phyloP scores from a whole-genome alignment of 805 yeast genomes.

The Candida stauntonica region DNA sequence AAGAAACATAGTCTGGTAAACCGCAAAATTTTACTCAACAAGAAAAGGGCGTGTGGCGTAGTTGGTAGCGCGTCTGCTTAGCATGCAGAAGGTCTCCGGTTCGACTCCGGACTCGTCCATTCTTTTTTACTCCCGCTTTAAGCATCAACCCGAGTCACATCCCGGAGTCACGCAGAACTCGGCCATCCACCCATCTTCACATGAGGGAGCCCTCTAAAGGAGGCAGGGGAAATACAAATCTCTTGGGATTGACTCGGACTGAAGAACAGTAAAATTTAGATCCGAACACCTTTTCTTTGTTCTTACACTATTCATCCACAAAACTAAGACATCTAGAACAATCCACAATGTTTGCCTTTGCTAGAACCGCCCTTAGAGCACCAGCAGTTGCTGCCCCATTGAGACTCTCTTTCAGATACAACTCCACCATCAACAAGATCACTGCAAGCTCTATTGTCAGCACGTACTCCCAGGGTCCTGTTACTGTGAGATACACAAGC shows the following conservation, averaged over 20 bases:
- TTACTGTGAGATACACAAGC: slow-evolving; percentile 59
- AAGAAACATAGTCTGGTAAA: not conserved
- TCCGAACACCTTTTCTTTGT: no score
- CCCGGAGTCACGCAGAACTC: not conserved
- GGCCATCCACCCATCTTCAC: no score
- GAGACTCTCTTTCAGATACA: slow-evolving; percentile 23
- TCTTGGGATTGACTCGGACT: no score
- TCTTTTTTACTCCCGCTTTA: slow-evolving; percentile 24
- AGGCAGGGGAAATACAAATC: no score
- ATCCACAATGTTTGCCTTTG: slow-evolving; percentile 16
- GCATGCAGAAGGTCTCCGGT: slow-evolving; percentile 79
- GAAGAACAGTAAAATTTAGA: no score
- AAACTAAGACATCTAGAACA: no score
- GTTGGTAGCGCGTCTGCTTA: slow-evolving; percentile 81
- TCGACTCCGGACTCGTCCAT: slow-evolving; percentile 75
- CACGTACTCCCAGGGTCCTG: slow-evolving; percentile 22
- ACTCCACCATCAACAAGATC: slow-evolving; percentile 22
- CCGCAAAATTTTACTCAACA: not conserved
- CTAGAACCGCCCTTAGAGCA: slow-evolving; percentile 16
- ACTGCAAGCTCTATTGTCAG: slow-evolving; percentile 21
- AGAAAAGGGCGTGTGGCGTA: slow-evolving; percentile 42
- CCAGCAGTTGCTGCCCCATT: slow-evolving; percentile 15
- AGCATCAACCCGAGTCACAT: not conserved
- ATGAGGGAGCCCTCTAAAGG: no score
- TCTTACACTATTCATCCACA: no score